Evolutionary conservation across 192 early-diverging fungal species (phyloP).

Genomic region (Backusella australiensis): DNA sequence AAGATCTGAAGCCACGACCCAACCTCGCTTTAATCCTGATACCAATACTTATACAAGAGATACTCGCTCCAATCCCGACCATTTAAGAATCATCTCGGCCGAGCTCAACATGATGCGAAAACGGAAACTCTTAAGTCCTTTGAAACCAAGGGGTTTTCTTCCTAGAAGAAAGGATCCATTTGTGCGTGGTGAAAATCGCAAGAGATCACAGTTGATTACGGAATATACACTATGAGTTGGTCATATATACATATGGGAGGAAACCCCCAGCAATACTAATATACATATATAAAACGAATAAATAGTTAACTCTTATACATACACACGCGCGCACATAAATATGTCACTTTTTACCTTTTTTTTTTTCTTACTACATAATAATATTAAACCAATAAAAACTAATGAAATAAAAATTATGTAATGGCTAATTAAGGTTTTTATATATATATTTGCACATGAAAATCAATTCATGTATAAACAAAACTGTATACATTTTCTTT

Average conservation of each 20-base stretch:
- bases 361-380: not conserved
- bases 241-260: not conserved
- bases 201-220: not conserved
- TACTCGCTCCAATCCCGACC: slow-evolving; percentile 47
- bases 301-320: not conserved
- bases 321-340: not conserved
- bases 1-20: slow-evolving; percentile 32
- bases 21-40: slow-evolving; percentile 30
- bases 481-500: not conserved
- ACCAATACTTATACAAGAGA: slow-evolving; percentile 40
- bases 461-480: not conserved
- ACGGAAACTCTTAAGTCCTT: slow-evolving; percentile 44
- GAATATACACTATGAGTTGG: not conserved
- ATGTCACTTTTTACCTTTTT: not conserved
- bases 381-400: not conserved
- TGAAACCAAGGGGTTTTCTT: slow-evolving; percentile 45
- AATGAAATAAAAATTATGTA: not conserved
- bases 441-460: not conserved
- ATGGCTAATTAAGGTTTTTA: not conserved
- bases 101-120: slow-evolving; percentile 54
- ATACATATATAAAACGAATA: not conserved
- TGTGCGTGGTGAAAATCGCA: slow-evolving; percentile 13
- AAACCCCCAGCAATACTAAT: not conserved
- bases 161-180: slow-evolving; percentile 43
- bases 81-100: slow-evolving; percentile 50